Conservation (phyloP, 169 alveolate genomes). For the Plasmodium relictum region DNA sequence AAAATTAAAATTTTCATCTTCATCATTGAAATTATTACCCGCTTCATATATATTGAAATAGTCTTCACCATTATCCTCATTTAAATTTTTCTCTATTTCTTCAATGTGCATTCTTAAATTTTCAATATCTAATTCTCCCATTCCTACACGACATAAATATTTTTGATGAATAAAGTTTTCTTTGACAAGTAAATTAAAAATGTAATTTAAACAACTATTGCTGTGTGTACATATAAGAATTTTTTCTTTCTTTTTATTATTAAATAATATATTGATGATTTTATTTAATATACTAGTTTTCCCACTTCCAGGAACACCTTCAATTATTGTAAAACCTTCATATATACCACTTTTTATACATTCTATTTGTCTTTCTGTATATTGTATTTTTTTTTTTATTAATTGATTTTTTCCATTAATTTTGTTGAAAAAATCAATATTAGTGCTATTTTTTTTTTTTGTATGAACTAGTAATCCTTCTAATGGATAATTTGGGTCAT, state of each 20-base stretch:
- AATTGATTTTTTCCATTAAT: slow-evolving; percentile 22
- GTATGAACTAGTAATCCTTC: slow-evolving; percentile 63
- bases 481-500: slow-evolving; percentile 67
- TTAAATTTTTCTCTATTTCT: slow-evolving; percentile 54
- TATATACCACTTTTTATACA: slow-evolving; percentile 92
- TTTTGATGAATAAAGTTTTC: slow-evolving; percentile 92
- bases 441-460: slow-evolving; percentile 61
- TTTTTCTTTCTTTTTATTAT: slow-evolving; percentile 91
- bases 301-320: slow-evolving; percentile 96
- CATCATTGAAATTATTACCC: slow-evolving; percentile 57
- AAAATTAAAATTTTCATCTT: slow-evolving; percentile 82
- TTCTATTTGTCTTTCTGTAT: slow-evolving; percentile 89
- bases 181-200: slow-evolving; percentile 91
- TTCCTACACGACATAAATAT: slow-evolving; percentile 94
- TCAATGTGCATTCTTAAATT: slow-evolving; percentile 75
- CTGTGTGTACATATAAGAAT: slow-evolving; percentile 92
- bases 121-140: slow-evolving; percentile 89
- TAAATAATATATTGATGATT: slow-evolving; percentile 91
- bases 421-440: slow-evolving; percentile 49
- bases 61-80: background rate
- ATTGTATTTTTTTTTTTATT: slow-evolving; percentile 80
- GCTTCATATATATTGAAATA: slow-evolving; percentile 7
- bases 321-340: slow-evolving; percentile 92
- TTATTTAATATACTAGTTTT: slow-evolving; percentile 94
- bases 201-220: slow-evolving; percentile 93